Evolutionary conservation across 306 rosid genomes (phyloP).

Genomic region (Herpetospermum pedunculosum): DNA sequence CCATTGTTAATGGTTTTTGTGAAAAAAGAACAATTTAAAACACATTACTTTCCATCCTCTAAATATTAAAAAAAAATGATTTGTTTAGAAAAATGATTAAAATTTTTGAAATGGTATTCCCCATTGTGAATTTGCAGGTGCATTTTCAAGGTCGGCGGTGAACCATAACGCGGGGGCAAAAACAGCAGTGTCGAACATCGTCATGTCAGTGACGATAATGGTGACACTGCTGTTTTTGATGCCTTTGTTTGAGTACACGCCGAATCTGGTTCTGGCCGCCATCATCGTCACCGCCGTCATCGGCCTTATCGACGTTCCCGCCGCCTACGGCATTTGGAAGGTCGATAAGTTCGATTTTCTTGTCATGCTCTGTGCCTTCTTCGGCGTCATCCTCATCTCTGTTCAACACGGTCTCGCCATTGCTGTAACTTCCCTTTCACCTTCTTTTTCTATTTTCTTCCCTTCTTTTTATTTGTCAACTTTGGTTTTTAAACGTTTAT

Average conservation of each 20-base stretch:
- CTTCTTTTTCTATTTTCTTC: not conserved
- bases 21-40: too few species aligned
- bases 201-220: slow-evolving; percentile 91
- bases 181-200: slow-evolving; percentile 73
- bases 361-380: slow-evolving; percentile 63
- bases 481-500: not conserved
- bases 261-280: slow-evolving; percentile 78
- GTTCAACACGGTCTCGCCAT: slow-evolving; percentile 80
- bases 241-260: slow-evolving; percentile 91
- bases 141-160: slow-evolving; percentile 91
- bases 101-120: too few species aligned
- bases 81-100: too few species aligned
- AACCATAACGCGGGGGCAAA: slow-evolving; percentile 88
- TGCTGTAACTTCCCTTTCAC: slow-evolving; percentile 34
- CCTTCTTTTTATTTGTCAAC: not conserved
- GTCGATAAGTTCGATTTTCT: slow-evolving; percentile 81
- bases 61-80: too few species aligned
- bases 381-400: slow-evolving; percentile 74
- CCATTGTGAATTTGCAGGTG: slow-evolving; percentile 19
- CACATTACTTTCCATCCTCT: too few species aligned
- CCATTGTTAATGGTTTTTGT: too few species aligned
- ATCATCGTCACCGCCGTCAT: slow-evolving; percentile 85
- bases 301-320: slow-evolving; percentile 79
- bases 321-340: slow-evolving; percentile 68
- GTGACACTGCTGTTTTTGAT: slow-evolving; percentile 81